A percentile compares a stretch with the other conserved stretches of the same genome.
These are phyloP conservation scores for Scopulariopsis brevicaulis DNA, from an alignment of 2,329 filamentous ascomycete species.

Conservation along the genomic window DNA sequence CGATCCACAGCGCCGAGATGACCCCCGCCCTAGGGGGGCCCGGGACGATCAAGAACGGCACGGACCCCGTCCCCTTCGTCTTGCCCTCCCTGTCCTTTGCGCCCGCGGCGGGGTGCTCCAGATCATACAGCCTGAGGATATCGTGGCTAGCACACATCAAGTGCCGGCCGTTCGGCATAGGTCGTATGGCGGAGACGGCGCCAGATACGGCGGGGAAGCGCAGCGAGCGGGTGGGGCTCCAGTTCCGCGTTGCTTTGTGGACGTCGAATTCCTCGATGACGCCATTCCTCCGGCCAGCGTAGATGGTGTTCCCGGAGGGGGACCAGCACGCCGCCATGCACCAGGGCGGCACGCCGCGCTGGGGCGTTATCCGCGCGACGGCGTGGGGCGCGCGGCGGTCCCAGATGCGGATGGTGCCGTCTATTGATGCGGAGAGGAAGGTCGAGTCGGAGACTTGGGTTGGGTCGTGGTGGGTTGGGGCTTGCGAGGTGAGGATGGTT, in stretches of 20 bases:
- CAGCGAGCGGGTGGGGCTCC: slow-evolving; percentile 66
- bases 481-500: slow-evolving; percentile 1
- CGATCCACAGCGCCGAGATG: slow-evolving; percentile 75
- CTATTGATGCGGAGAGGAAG: slow-evolving; percentile 80
- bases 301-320: slow-evolving; percentile 89
- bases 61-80: slow-evolving; percentile 27
- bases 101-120: slow-evolving; percentile 48
- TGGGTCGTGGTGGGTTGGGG: slow-evolving; percentile 32
- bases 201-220: slow-evolving; percentile 85
- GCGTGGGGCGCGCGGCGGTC: slow-evolving; percentile 68
- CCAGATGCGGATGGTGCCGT: slow-evolving; percentile 88
- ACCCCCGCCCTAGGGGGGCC: slow-evolving; percentile 76
- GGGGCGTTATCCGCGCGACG: slow-evolving; percentile 66
- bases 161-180: slow-evolving; percentile 90
- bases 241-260: slow-evolving; percentile 56
- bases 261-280: slow-evolving; percentile 92
- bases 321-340: slow-evolving; percentile 97
- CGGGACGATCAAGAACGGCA: slow-evolving; percentile 93
- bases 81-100: not conserved
- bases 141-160: slow-evolving; percentile 89
- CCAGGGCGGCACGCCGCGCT: slow-evolving; percentile 77
- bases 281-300: slow-evolving; percentile 79
- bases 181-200: slow-evolving; percentile 73
- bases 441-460: slow-evolving; percentile 60
- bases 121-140: slow-evolving; percentile 85